A percentile compares a stretch with the other conserved stretches of the same genome.
Conservation (phyloP, 2,329 filamentous ascomycete genomes). For the Colletotrichum gigasporum region DNA sequence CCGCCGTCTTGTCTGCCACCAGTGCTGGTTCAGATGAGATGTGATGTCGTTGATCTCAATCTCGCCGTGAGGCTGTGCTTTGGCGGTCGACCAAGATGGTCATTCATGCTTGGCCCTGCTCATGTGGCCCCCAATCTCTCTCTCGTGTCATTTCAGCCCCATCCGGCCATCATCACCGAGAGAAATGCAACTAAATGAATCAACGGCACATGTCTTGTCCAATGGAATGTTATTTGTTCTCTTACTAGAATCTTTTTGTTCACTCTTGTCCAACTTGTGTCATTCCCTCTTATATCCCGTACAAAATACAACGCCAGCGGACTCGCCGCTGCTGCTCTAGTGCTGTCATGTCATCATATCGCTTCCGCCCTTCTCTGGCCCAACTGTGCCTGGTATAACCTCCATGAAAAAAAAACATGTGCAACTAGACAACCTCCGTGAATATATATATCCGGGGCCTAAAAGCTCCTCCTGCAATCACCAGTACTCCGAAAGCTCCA, state of each 20-base stretch:
- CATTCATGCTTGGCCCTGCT: no score
- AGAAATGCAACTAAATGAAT: no score
- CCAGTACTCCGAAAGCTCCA: constrained; percentile 19
- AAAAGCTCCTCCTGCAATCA: constrained; percentile 10
- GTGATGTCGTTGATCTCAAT: no score
- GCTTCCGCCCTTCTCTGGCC: constrained; percentile 13
- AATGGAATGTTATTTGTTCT: background rate
- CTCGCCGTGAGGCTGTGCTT: no score
- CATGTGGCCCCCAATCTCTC: no score
- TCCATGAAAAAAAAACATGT: constrained; percentile 23
- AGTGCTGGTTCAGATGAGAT: background rate
- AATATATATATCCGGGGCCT: constrained; percentile 15
- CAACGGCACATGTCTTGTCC: background rate
- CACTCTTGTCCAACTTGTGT: background rate
- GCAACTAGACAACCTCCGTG: constrained; percentile 13
- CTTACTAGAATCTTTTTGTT: constrained; percentile 1
- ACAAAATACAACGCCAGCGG: constrained; percentile 14
- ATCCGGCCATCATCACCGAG: no score
- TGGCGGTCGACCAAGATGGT: no score
- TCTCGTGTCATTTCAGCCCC: no score
- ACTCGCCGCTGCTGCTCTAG: constrained; percentile 14
- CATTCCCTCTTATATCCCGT: background rate
- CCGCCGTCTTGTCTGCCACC: no score
- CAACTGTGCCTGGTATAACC: constrained; percentile 25
- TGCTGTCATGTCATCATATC: constrained; percentile 26